phyloP scores from a whole-genome alignment of 2,329 filamentous ascomycete genomes.

The Cadophora gregata region DNA sequence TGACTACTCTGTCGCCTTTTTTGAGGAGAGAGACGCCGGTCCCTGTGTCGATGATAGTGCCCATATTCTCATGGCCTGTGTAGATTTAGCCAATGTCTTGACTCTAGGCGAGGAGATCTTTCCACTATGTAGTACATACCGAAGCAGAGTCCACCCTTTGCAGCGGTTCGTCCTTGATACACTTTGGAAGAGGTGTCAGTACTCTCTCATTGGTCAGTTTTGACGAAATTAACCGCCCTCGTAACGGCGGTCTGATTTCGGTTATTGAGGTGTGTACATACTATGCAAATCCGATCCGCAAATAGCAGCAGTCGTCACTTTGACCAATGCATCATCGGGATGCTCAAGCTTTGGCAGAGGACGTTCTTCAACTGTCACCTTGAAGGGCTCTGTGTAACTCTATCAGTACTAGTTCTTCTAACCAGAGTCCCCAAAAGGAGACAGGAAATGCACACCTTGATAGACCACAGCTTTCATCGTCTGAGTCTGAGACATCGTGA shows the following conservation, averaged over 20 bases:
- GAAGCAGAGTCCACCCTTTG: conserved; percentile 66
- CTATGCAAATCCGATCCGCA: conserved; percentile 46
- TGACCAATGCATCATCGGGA: conserved; percentile 48
- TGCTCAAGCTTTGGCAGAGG: conserved; percentile 64
- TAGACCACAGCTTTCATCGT: conserved; percentile 40
- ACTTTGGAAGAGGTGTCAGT: conserved; percentile 45
- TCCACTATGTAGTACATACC: conserved; percentile 46
- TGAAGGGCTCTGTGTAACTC: conserved; percentile 36
- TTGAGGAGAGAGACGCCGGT: conserved; percentile 70
- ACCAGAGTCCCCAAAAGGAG: neutral
- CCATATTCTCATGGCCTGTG: conserved; percentile 84
- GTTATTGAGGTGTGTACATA: no score
- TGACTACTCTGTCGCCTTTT: conserved; percentile 79
- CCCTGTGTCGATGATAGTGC: conserved; percentile 72
- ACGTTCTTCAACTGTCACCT: conserved; percentile 65
- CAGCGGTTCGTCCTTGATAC: conserved; percentile 70
- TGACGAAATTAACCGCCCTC: neutral
- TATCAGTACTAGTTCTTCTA: conserved; percentile 21
- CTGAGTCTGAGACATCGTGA: conserved; percentile 34
- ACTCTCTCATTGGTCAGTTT: neutral
- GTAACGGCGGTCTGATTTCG: neutral
- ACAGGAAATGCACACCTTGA: conserved; percentile 28
- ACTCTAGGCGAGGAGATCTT: neutral
- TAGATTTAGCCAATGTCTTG: conserved; percentile 63
- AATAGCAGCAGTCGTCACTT: conserved; percentile 48